Evolutionary conservation across 2,329 filamentous ascomycete species (phyloP).

Genomic region (Arthrobotrys megalospora): DNA sequence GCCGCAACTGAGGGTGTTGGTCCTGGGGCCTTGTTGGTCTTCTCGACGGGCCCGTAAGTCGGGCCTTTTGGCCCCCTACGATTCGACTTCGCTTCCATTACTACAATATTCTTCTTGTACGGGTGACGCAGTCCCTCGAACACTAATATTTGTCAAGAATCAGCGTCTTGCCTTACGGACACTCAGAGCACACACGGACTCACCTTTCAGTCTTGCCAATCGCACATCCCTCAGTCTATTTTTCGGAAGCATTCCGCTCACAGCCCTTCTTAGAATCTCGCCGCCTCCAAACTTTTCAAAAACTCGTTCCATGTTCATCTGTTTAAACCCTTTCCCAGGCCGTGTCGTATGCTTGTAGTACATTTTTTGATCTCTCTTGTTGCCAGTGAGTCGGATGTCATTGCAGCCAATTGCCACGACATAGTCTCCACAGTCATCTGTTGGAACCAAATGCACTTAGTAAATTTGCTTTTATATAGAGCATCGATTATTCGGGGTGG

Average conservation of each 20-base stretch:
- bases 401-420: slow-evolving; percentile 93
- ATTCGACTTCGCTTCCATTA: slow-evolving; percentile 66
- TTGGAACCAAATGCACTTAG: neutral
- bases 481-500: slow-evolving; percentile 1
- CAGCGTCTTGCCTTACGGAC: neutral
- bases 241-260: slow-evolving; percentile 98
- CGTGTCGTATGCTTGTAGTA: slow-evolving; percentile 96
- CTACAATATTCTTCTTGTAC: slow-evolving; percentile 87
- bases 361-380: slow-evolving; percentile 92
- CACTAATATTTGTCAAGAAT: slow-evolving; percentile 69
- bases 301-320: slow-evolving; percentile 93
- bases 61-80: slow-evolving; percentile 32
- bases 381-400: slow-evolving; percentile 87
- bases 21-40: neutral
- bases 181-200: neutral
- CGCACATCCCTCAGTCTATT: slow-evolving; percentile 91
- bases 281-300: slow-evolving; percentile 94
- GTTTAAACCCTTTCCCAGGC: slow-evolving; percentile 82
- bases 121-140: slow-evolving; percentile 95
- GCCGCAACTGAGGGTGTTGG: neutral
- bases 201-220: slow-evolving; percentile 85
- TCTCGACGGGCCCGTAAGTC: slow-evolving; percentile 28
- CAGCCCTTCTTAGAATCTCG: slow-evolving; percentile 90
- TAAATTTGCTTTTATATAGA: neutral
- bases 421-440: slow-evolving; percentile 95